These are phyloP conservation scores for Penicillium desertorum DNA, from an alignment of 495 filamentous ascomycete species.

Conservation along the genomic window DNA sequence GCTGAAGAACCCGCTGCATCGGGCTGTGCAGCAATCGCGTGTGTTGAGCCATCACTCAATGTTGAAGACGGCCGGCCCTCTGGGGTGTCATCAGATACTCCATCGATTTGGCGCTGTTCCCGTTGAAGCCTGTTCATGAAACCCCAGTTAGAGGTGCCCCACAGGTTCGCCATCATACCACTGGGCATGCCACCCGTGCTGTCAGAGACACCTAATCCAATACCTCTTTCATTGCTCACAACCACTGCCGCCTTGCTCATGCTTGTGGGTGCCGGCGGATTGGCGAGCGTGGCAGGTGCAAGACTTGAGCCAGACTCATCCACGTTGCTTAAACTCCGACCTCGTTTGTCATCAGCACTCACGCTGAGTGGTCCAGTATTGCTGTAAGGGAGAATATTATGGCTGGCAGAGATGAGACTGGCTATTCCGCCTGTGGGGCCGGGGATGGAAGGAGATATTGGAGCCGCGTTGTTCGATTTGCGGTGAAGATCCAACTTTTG, in stretches of 20 bases:
- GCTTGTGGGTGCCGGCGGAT: slow-evolving; percentile 80
- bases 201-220: slow-evolving; percentile 58
- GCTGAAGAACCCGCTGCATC: slow-evolving; percentile 18
- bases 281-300: slow-evolving; percentile 79
- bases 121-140: slow-evolving; percentile 65
- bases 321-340: slow-evolving; percentile 33
- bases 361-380: slow-evolving; percentile 37
- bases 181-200: slow-evolving; percentile 70
- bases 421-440: slow-evolving; percentile 70
- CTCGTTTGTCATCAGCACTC: slow-evolving; percentile 34
- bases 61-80: slow-evolving; percentile 27
- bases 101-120: slow-evolving; percentile 50
- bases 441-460: slow-evolving; percentile 35
- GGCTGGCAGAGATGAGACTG: slow-evolving; percentile 81
- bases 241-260: slow-evolving; percentile 85
- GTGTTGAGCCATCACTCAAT: slow-evolving; percentile 33
- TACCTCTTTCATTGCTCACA: slow-evolving; percentile 71
- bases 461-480: slow-evolving; percentile 60
- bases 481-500: slow-evolving; percentile 90
- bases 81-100: slow-evolving; percentile 35
- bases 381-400: slow-evolving; percentile 67
- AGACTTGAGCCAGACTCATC: slow-evolving; percentile 61
- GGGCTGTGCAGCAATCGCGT: slow-evolving; percentile 21
- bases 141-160: slow-evolving; percentile 85
- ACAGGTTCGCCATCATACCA: slow-evolving; percentile 86